Evolutionary conservation across 2,329 filamentous ascomycete species (phyloP), one percentile per base, ranked within the genome.

Genomic region (Massarina eburnea): DNA sequence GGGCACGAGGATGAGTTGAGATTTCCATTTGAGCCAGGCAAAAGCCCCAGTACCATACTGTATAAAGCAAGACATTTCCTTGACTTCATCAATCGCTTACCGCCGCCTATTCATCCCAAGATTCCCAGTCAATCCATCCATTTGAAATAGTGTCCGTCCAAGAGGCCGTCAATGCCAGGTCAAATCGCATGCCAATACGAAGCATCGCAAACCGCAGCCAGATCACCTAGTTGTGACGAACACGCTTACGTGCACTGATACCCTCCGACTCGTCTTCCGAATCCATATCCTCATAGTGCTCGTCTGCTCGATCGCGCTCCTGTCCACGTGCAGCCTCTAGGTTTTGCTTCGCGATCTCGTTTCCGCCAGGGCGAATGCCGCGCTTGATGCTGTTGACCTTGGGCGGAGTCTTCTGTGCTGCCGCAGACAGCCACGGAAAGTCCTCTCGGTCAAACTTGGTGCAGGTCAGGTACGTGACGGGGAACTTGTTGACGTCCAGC

Each of bases 391-490:
- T 39, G 29, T 40, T 30, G 10, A 44, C 34, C 8, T 20, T 37
- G 14, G 26, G 21, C 12, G 17, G 39, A 4, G 43, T 27, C 9
- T 39, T 30, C 20, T 37, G 45, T n/a, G 48, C 50, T n/a, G 48
- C 50, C 9, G 45, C 49, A 15, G 41, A 49, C 9, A 63, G 45
- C 71, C 75, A 77, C 1, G 73, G 73, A 55, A 74, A 60, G 57
- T 77, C 67, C 45, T 55, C 52, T 15, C 59, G 57, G n/a, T 64
- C 57, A 34, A 80, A 64, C 9, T 67, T 61, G 10, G 62, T 65
- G 54, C 75, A 77, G 1, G 76, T 77, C 39, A 79, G 61, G 55
- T 77, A 76, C 3, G 60, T 41, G 24, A 77, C 64, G 0, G 63
- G 63, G 24, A 62, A 67, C 20, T 63, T 51, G 2, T 61, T 54